Evolutionary conservation across 208 protist species (phyloP).

Genomic region (Acanthamoeba culbertsoni): DNA sequence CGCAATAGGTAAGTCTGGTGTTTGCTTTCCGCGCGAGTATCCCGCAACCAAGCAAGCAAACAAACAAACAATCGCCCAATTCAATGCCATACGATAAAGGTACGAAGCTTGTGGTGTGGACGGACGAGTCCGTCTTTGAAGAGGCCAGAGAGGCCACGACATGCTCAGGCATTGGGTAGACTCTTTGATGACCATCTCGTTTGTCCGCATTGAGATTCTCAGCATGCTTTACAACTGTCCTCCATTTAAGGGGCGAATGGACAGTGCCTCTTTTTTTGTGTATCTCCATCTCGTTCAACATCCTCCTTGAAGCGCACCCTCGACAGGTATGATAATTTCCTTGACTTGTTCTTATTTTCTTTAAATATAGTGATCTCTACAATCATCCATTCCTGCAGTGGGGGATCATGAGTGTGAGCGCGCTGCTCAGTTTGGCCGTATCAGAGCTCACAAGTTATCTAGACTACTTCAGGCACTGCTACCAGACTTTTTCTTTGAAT

Average conservation of each 20-base stretch:
- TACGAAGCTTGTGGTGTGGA: slow-evolving; percentile 26
- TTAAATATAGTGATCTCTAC: background rate
- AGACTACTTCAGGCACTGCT: slow-evolving; percentile 20
- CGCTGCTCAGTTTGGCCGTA: background rate
- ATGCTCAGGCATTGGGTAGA: background rate
- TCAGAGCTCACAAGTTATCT: background rate
- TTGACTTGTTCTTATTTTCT: background rate
- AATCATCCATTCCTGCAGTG: background rate
- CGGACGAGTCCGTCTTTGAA: background rate
- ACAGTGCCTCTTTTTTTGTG: slow-evolving; percentile 4
- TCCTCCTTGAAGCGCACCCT: slow-evolving; percentile 3
- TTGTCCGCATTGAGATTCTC: no score
- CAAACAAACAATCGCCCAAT: background rate
- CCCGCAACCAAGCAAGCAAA: background rate
- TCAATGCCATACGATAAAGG: no score
- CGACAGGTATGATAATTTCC: background rate
- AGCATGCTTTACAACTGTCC: background rate
- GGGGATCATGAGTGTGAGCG: slow-evolving; percentile 43
- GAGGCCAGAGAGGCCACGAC: background rate
- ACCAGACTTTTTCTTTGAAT: background rate
- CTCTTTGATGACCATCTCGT: background rate
- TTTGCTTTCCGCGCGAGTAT: background rate
- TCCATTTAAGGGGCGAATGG: background rate
- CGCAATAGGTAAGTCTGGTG: background rate
- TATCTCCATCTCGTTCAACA: slow-evolving; percentile 30